These are phyloP conservation scores for Lantana camara DNA, from an alignment of 257 asterid species.

Conservation along the genomic window DNA sequence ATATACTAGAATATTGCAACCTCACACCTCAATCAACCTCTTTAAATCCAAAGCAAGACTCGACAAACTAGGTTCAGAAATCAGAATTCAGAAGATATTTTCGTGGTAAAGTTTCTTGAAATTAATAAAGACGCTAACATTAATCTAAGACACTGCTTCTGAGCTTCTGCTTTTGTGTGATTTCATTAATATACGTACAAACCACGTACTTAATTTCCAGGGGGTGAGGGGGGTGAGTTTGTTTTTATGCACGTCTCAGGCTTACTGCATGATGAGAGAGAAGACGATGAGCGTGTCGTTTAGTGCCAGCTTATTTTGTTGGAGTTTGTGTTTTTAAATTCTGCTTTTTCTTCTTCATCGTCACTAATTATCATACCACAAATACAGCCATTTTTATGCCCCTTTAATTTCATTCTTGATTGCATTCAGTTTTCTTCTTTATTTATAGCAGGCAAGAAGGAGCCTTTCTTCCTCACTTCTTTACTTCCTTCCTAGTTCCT, in stretches of 20 bases:
- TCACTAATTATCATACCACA: constrained; percentile 17
- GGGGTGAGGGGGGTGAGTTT: constrained; percentile 20
- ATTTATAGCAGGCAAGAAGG: not conserved
- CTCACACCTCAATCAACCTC: no score
- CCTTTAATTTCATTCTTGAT: constrained; percentile 18
- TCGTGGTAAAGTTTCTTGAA: no score
- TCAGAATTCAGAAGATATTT: no score
- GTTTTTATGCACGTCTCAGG: constrained; percentile 34
- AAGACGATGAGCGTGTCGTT: constrained; percentile 36
- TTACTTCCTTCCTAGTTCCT: not conserved
- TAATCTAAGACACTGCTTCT: no score
- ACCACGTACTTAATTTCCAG: no score
- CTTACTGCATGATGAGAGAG: constrained; percentile 31
- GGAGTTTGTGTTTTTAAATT: constrained; percentile 30
- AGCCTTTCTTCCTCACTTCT: not conserved
- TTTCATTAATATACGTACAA: no score
- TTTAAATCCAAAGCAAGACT: no score
- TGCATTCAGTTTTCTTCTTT: not conserved
- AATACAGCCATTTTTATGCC: no score
- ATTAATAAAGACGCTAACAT: no score
- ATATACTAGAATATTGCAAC: no score
- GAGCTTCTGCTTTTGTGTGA: no score
- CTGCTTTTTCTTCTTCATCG: constrained; percentile 4
- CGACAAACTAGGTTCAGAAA: no score
- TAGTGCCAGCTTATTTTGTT: constrained; percentile 29